phyloP scores from a whole-genome alignment of 441 rosid genomes.

The Eutrema salsugineum region DNA sequence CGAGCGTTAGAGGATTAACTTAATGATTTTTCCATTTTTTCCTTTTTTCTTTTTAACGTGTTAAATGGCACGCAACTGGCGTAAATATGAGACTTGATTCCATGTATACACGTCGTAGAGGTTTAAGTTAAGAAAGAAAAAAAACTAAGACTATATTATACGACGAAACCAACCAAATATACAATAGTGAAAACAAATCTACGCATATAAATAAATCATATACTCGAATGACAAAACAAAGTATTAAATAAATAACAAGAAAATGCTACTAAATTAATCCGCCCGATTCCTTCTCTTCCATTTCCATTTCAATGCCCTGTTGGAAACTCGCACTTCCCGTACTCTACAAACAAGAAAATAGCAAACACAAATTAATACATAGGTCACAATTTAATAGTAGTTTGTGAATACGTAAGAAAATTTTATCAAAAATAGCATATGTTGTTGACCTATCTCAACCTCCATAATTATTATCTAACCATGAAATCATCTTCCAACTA shows the following conservation, averaged over 20 bases:
- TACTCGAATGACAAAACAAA: conserved; percentile 22
- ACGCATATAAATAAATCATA: conserved; percentile 19
- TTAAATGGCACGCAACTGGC: not conserved
- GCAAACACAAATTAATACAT: not conserved
- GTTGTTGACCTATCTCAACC: conserved; percentile 5
- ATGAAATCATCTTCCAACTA: not conserved
- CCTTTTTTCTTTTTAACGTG: not conserved
- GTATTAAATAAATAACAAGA: not conserved
- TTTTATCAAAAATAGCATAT: not conserved
- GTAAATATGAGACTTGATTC: not conserved
- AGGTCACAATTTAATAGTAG: not conserved
- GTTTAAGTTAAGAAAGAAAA: not conserved
- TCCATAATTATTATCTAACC: not conserved
- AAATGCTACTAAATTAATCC: conserved; percentile 17
- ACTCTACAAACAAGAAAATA: conserved; percentile 32
- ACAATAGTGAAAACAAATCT: conserved; percentile 13
- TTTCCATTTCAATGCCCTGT: conserved; percentile 43
- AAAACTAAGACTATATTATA: conserved; percentile 3
- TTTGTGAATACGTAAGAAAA: not conserved
- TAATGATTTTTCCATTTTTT: not conserved
- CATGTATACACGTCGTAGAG: not conserved
- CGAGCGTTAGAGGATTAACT: not conserved
- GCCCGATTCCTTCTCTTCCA: not conserved
- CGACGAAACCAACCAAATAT: conserved; percentile 22
- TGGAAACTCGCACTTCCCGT: conserved; percentile 67